Evolutionary conservation across 2,329 filamentous ascomycete genomes (phyloP).

Genomic region (Fusarium protoensiforme): DNA sequence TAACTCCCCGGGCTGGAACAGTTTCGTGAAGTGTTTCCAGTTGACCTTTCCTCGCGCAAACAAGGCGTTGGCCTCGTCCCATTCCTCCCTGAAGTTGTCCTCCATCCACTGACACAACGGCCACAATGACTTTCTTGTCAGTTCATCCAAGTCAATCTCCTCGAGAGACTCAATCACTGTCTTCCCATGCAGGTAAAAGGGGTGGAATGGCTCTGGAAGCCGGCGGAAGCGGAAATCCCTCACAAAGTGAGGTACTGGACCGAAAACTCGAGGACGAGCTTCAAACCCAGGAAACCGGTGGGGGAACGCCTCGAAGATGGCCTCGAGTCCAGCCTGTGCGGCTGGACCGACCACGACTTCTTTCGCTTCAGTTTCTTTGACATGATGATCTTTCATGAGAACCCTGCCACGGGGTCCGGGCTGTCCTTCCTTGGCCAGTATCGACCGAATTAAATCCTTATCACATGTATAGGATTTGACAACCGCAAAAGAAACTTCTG

Average conservation of each 20-base stretch:
- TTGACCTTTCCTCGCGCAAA: slow-evolving; percentile 10
- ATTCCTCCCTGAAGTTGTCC: neutral
- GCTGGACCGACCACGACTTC: neutral
- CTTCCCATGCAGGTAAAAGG: slow-evolving; percentile 4
- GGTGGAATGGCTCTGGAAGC: neutral
- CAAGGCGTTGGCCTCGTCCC: slow-evolving; percentile 12
- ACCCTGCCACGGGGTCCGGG: neutral
- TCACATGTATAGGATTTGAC: neutral
- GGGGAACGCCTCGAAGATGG: neutral
- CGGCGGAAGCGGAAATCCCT: too few relatives aligned
- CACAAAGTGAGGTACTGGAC: neutral
- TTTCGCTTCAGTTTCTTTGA: neutral
- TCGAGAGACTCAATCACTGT: neutral
- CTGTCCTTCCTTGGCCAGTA: neutral
- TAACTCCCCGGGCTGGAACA: slow-evolving; percentile 2
- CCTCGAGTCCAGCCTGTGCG: neutral
- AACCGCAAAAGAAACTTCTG: neutral
- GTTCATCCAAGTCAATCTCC: neutral
- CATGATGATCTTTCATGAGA: neutral
- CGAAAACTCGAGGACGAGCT: too few relatives aligned
- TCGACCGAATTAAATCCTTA: accelerated
- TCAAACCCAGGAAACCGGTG: neutral
- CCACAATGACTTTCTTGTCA: neutral
- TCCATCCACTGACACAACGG: slow-evolving; percentile 15
- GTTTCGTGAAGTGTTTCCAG: neutral